Percentiles rank a stretch among this genome's conserved stretches.
Conservation (phyloP, 1,284 basidiomycete species). For the Earliella scabrosa region DNA sequence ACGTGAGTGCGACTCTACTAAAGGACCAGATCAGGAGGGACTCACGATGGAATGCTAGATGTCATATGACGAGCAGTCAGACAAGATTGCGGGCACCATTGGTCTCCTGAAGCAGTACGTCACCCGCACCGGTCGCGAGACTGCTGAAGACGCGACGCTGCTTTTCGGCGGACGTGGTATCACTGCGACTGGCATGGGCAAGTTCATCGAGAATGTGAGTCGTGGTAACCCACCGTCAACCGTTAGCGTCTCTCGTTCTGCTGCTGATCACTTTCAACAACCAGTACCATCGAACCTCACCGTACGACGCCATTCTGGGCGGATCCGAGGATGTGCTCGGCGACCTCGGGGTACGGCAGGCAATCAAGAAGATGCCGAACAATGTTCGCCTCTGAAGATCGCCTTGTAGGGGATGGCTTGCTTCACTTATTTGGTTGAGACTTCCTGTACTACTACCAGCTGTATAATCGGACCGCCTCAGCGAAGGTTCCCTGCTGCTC, state of each 20-base stretch:
- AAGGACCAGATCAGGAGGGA: neutral
- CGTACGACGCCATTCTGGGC: slow-evolving; percentile 57
- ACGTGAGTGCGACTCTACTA: slow-evolving; percentile 52
- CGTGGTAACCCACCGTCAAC: neutral
- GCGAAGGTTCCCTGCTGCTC: neutral
- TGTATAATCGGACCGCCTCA: no score
- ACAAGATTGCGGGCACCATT: slow-evolving; percentile 75
- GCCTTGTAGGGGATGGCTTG: neutral
- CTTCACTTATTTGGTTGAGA: neutral
- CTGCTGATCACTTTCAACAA: neutral
- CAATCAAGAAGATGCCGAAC: slow-evolving; percentile 63
- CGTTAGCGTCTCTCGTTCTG: neutral
- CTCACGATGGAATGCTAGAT: slow-evolving; percentile 47
- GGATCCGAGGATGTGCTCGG: slow-evolving; percentile 57
- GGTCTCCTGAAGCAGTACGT: slow-evolving; percentile 74
- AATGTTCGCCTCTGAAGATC: slow-evolving; percentile 46
- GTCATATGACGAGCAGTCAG: slow-evolving; percentile 81
- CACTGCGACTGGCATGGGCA: slow-evolving; percentile 60
- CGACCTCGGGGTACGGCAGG: slow-evolving; percentile 68
- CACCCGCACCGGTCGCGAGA: slow-evolving; percentile 69
- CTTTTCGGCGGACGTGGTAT: slow-evolving; percentile 56
- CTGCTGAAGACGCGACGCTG: slow-evolving; percentile 67
- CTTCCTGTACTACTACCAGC: neutral
- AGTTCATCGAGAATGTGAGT: slow-evolving; percentile 56
- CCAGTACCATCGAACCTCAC: slow-evolving; percentile 58